phyloP scores from a whole-genome alignment of 1,139 yeast species.

The Protomyces macrosporus region DNA sequence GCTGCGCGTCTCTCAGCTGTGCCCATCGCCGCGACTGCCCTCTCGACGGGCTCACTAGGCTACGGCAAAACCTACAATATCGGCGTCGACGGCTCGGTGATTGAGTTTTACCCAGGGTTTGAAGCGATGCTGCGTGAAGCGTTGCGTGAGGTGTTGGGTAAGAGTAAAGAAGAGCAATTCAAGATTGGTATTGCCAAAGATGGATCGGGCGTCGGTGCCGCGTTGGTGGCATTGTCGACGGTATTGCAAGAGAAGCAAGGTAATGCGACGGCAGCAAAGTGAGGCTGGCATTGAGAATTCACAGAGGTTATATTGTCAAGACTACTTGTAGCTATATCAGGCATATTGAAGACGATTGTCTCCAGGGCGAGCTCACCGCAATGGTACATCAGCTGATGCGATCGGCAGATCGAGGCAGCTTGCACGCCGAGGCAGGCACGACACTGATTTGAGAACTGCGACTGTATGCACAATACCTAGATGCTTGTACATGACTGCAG shows the following conservation, averaged over 20 bases:
- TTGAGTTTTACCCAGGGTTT: conserved; percentile 86
- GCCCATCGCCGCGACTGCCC: conserved; percentile 74
- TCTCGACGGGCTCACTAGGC: conserved; percentile 53
- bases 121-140: conserved; percentile 72
- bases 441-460: no score
- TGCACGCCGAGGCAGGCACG: no score
- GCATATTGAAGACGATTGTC: no score
- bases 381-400: no score
- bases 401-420: no score
- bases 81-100: conserved; percentile 92
- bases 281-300: no score
- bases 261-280: not conserved
- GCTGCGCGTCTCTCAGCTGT: conserved; percentile 83
- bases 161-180: conserved; percentile 62
- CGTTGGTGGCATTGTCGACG: conserved; percentile 64
- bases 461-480: no score
- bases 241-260: conserved; percentile 14
- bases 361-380: no score
- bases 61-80: conserved; percentile 66
- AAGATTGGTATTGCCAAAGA: conserved; percentile 79
- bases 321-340: not conserved
- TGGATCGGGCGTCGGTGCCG: conserved; percentile 96
- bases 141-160: conserved; percentile 50
- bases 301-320: not conserved
- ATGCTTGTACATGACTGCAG: no score